phyloP scores from a whole-genome alignment of 768 basidiomycete genomes.

The Termitomyces sp. region DNA sequence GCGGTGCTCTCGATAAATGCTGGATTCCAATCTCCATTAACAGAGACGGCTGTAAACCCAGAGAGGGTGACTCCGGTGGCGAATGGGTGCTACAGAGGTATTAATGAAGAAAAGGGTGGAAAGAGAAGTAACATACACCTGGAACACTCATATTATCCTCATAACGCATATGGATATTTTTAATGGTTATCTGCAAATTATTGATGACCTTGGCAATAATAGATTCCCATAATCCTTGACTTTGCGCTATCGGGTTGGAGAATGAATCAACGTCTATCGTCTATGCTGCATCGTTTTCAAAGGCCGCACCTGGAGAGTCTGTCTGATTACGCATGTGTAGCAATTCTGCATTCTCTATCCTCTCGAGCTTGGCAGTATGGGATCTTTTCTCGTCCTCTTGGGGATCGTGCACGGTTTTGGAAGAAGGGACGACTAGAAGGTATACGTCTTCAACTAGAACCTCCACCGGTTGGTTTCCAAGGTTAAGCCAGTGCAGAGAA shows the following conservation, averaged over 20 bases:
- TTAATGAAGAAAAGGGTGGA: conserved; percentile 6
- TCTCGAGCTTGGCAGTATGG: conserved; percentile 85
- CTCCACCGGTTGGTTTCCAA: conserved; percentile 87
- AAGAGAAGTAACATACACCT: conserved; percentile 51
- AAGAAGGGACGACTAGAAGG: conserved; percentile 83
- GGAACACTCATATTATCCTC: conserved; percentile 95
- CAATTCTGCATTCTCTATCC: conserved; percentile 83
- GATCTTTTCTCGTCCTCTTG: conserved; percentile 81
- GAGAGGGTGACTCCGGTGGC: conserved; percentile 86
- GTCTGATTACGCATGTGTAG: conserved; percentile 62
- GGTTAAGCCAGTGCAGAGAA: conserved; percentile 84
- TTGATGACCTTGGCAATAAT: conserved; percentile 88
- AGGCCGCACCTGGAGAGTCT: conserved; percentile 41
- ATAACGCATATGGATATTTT: conserved; percentile 94
- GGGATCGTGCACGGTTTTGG: conserved; percentile 61
- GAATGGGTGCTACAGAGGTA: conserved; percentile 74
- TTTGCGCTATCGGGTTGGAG: conserved; percentile 48
- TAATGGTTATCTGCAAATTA: conserved; percentile 92
- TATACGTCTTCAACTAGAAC: conserved; percentile 92
- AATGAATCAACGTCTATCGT: background rate
- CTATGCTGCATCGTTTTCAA: background rate
- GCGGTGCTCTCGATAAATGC: conserved; percentile 90
- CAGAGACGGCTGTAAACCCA: conserved; percentile 84
- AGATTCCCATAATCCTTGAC: conserved; percentile 81
- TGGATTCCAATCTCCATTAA: conserved; percentile 82